phyloP scores from a whole-genome alignment of 1,284 basidiomycete genomes.

The Heterobasidion annosum region DNA sequence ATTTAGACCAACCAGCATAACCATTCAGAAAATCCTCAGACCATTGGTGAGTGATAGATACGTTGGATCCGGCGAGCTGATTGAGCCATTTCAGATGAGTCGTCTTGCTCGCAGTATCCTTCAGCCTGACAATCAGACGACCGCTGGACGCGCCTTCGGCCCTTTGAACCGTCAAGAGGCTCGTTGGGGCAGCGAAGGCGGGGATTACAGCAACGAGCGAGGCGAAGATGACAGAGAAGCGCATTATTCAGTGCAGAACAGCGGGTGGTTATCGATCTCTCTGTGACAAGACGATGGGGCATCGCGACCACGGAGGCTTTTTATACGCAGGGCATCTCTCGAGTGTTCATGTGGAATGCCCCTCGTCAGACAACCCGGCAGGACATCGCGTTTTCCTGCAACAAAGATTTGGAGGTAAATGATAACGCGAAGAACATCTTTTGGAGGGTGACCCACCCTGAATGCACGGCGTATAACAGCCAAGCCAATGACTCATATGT shows the following conservation, averaged over 20 bases:
- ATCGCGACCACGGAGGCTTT: background rate
- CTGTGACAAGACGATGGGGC: background rate
- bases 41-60: slow-evolving; percentile 28
- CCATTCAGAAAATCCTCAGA: slow-evolving; percentile 35
- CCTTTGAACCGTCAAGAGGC: slow-evolving; percentile 28
- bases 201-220: slow-evolving; percentile 19
- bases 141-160: slow-evolving; percentile 16
- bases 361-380: background rate
- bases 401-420: background rate
- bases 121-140: slow-evolving; percentile 54
- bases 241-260: slow-evolving; percentile 14
- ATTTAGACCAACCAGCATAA: slow-evolving; percentile 40
- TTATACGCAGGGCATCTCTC: background rate
- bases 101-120: slow-evolving; percentile 33
- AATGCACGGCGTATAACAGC: background rate
- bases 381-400: too few species aligned
- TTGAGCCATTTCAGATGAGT: slow-evolving; percentile 21
- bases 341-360: background rate
- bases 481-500: background rate
- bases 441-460: too few species aligned
- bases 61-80: slow-evolving; percentile 21
- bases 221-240: slow-evolving; percentile 15
- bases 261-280: background rate
- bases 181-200: slow-evolving; percentile 17
- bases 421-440: background rate